Base-by-base conservation (phyloP, 192 early-diverging fungal genomes). In the Rhizophagus sp. region DNA sequence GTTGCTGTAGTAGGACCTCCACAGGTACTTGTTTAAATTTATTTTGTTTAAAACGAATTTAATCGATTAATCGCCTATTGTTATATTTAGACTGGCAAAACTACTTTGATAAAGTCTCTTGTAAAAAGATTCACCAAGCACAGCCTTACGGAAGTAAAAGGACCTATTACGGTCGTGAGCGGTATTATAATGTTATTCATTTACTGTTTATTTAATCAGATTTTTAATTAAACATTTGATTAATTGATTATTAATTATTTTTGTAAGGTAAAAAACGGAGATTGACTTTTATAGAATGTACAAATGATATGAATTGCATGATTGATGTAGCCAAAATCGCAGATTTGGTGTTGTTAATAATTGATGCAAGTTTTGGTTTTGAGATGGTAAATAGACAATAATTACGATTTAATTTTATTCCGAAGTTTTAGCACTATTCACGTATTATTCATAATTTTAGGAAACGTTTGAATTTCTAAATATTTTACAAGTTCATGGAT, bases 401-500 rank as follows among this genome's bases (percentile, higher is more conserved):
- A 57, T 62, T 33, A 22, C 22, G 27, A n/a, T 36, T 47, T 81
- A 64, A 84, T 49, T n/a, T 36, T 30, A 62, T 15, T 22, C 2
- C n/a, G n/a, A 11, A 19, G 22, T 8, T 70, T 36, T 70, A 70
- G 44, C 4, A 2, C 0, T 7, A 33, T 7, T 36, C 15, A 17
- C 12, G 2, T 41, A 36, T 36, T 34, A 36, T 74, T 36, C 33
- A 33, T 47, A 47, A 47, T 30, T 41, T 49, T 73, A 90, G 89
- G 98, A 99, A 89, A 99, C 98, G 4, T 99, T 99, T 78, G 98
- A 99, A 88, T 99, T 97, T 83, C 88, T 99, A 39, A 99, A 99
- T 84, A 91, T 99, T 75, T 84, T 98, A 39, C 98, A 99, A 84
- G 93, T 92, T 19, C 98, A 99, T 73, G 98, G 98, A 11, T 97